phyloP scores from a whole-genome alignment of 768 basidiomycete genomes.

The Melanogaster broomeanus region DNA sequence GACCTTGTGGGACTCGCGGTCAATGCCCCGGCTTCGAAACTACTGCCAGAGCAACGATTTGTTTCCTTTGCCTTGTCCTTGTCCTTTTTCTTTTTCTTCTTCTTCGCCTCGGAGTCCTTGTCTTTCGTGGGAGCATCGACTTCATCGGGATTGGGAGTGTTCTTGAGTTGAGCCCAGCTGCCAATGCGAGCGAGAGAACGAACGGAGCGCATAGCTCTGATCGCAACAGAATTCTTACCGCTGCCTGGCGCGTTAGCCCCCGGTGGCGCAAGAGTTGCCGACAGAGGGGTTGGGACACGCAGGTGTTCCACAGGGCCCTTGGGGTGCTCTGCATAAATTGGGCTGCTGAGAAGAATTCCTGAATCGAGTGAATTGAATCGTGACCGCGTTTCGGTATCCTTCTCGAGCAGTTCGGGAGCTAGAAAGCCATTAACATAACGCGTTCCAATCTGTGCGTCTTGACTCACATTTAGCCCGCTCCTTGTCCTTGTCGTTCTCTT shows the following conservation, averaged over 20 bases:
- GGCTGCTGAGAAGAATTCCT: constrained; percentile 34
- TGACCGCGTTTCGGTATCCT: constrained; percentile 37
- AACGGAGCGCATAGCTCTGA: constrained; percentile 78
- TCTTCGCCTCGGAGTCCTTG: constrained; percentile 33
- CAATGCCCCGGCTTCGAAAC: constrained; percentile 68
- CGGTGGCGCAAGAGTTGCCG: constrained; percentile 40
- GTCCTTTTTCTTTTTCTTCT: constrained; percentile 39
- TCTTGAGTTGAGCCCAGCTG: constrained; percentile 66
- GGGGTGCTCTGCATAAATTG: constrained; percentile 15
- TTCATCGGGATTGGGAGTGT: constrained; percentile 34
- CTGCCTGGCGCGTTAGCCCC: constrained; percentile 19
- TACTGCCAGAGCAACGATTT: constrained; percentile 54
- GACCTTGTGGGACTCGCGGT: constrained; percentile 36
- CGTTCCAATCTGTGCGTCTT: neutral
- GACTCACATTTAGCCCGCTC: constrained; percentile 38
- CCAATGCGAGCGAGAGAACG: constrained; percentile 70
- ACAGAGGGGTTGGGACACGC: constrained; percentile 25
- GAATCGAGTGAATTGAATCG: constrained; percentile 70
- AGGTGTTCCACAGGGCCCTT: constrained; percentile 10
- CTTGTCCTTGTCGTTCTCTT: constrained; percentile 41
- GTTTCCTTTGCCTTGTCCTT: constrained; percentile 36
- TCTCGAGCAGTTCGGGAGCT: constrained; percentile 50
- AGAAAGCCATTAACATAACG: constrained; percentile 3
- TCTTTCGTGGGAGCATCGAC: constrained; percentile 28
- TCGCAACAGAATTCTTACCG: constrained; percentile 63